A percentile compares a stretch with the other conserved stretches of the same genome.
Evolutionary conservation across 2,329 filamentous ascomycete genomes (phyloP).

Genomic region (Penicillium frequentans): DNA sequence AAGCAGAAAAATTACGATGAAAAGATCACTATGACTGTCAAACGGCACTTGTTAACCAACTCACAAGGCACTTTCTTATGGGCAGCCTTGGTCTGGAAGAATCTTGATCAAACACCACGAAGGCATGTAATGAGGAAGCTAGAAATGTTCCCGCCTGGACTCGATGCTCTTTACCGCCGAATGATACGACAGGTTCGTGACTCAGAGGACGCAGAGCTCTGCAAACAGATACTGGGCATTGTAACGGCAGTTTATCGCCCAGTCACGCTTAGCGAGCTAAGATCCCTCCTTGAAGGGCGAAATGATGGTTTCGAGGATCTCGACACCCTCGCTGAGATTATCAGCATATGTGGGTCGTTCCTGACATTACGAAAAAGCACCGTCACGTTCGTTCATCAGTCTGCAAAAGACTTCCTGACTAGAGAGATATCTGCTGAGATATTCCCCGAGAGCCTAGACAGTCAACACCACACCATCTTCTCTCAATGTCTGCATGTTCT

Average conservation of each 20-base stretch:
- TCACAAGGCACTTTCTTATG: too few species aligned
- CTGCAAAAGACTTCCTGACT: background rate
- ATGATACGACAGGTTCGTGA: background rate
- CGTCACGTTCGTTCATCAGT: background rate
- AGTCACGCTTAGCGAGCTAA: conserved; percentile 37
- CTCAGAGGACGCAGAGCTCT: conserved; percentile 20
- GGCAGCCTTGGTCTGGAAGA: background rate
- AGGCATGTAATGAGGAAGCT: background rate
- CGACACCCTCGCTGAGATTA: background rate
- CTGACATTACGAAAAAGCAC: background rate
- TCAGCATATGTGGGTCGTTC: background rate
- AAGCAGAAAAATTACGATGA: too few species aligned
- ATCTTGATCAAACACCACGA: background rate
- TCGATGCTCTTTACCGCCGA: background rate
- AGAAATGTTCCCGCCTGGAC: background rate
- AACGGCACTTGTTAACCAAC: too few species aligned
- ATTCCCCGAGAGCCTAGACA: background rate
- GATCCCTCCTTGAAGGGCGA: background rate
- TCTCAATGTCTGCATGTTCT: background rate
- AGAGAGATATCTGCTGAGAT: background rate
- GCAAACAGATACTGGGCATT: conserved; percentile 35
- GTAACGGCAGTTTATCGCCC: conserved; percentile 37
- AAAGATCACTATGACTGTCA: too few species aligned
- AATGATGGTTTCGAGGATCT: background rate
- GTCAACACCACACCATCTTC: conserved; percentile 1